phyloP scores from a whole-genome alignment of 805 yeast species.

The Limtongia smithiae region DNA sequence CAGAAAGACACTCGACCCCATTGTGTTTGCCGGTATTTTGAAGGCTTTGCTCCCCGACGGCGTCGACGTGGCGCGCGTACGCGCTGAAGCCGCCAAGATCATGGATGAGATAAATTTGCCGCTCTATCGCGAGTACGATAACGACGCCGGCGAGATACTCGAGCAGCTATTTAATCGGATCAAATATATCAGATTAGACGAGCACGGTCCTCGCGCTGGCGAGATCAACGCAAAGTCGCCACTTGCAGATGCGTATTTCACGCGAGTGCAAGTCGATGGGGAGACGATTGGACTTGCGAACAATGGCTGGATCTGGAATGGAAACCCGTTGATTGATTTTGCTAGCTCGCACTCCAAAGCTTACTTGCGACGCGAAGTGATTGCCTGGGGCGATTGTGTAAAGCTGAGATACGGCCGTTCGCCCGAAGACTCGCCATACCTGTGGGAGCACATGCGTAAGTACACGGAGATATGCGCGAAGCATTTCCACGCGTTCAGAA shows the following conservation, averaged over 20 bases:
- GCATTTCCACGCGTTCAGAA: constrained; percentile 80
- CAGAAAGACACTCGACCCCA: constrained; percentile 52
- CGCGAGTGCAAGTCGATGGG: constrained; percentile 64
- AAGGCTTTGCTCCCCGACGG: constrained; percentile 37
- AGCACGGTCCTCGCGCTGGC: constrained; percentile 78
- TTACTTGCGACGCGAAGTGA: constrained; percentile 85
- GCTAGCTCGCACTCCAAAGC: constrained; percentile 78
- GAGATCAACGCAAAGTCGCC: constrained; percentile 56
- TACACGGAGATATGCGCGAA: constrained; percentile 71
- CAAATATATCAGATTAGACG: constrained; percentile 70
- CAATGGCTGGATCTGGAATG: constrained; percentile 99
- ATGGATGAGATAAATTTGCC: constrained; percentile 76
- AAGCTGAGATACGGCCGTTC: constrained; percentile 78
- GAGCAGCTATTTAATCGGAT: constrained; percentile 73
- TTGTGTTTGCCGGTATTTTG: constrained; percentile 53
- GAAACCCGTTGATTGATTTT: constrained; percentile 88
- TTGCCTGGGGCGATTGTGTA: constrained; percentile 97
- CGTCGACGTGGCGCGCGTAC: constrained; percentile 38
- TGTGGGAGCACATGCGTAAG: constrained; percentile 84
- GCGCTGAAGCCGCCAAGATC: constrained; percentile 34
- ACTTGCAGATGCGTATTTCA: constrained; percentile 82
- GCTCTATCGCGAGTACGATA: constrained; percentile 69
- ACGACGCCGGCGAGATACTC: constrained; percentile 61
- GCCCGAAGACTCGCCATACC: constrained; percentile 78
- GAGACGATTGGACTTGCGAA: constrained; percentile 64